A percentile compares a stretch with the other conserved stretches of the same genome.
Evolutionary conservation across 1,284 basidiomycete species (phyloP).

Genomic region (Cutaneotrichosporon arboriforme): DNA sequence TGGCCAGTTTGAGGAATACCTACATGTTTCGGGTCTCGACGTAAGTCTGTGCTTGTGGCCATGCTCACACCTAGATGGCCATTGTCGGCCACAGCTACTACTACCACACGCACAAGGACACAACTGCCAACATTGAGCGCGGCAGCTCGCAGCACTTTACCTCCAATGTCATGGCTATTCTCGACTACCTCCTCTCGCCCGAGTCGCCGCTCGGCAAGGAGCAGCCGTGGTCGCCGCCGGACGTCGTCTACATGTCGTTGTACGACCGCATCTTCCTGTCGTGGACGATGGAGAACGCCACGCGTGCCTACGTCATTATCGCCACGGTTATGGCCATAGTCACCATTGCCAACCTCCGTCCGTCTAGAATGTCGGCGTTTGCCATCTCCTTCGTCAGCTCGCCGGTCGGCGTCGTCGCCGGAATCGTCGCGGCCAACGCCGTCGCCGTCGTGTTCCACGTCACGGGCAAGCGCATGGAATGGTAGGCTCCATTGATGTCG

Average conservation of each 20-base stretch:
- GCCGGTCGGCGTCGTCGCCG: constrained; percentile 48
- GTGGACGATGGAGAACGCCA: constrained; percentile 68
- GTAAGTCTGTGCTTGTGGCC: constrained; percentile 50
- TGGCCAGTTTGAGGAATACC: constrained; percentile 86
- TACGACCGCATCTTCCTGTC: constrained; percentile 62
- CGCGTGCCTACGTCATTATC: constrained; percentile 60
- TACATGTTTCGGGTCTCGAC: constrained; percentile 78
- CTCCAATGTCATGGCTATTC: constrained; percentile 78
- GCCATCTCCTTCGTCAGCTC: constrained; percentile 54
- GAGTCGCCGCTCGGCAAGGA: constrained; percentile 34
- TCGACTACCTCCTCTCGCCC: constrained; percentile 64
- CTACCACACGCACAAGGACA: constrained; percentile 69
- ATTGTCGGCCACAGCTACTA: constrained; percentile 82
- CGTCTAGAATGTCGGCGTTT: constrained; percentile 41
- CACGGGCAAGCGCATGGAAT: constrained; percentile 54
- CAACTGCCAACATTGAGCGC: constrained; percentile 28
- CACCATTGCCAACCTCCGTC: constrained; percentile 38
- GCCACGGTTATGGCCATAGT: constrained; percentile 49
- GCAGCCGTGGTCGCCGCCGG: constrained; percentile 38
- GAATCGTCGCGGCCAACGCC: constrained; percentile 61
- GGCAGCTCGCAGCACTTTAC: constrained; percentile 71
- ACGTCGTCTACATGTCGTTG: constrained; percentile 64
- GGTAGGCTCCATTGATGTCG: constrained; percentile 30
- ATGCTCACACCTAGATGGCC: constrained; percentile 63
- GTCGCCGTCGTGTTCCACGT: constrained; percentile 68